These are phyloP conservation scores for Verbascum thapsus DNA, from an alignment of 257 asterid species.

Conservation along the genomic window DNA sequence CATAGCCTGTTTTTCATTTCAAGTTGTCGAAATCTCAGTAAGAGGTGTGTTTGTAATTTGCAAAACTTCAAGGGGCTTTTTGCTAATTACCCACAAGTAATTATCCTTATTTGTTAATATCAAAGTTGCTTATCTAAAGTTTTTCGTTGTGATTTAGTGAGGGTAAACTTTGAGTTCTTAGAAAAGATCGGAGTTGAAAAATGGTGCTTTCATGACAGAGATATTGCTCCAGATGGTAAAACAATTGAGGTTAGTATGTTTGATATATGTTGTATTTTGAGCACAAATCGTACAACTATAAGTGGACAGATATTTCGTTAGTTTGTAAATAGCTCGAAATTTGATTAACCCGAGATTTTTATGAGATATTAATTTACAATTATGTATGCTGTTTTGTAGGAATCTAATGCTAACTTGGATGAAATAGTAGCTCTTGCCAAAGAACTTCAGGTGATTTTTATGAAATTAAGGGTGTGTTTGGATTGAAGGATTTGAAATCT, in stretches of 20 bases:
- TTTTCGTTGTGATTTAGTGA: slow-evolving; percentile 61
- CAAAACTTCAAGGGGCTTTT: too few species aligned
- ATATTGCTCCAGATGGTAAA: slow-evolving; percentile 94
- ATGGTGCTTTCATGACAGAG: slow-evolving; percentile 98
- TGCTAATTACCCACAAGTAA: too few species aligned
- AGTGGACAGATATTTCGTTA: background rate
- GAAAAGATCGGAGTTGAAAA: slow-evolving; percentile 87
- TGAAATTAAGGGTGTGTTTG: background rate
- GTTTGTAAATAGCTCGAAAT: too few species aligned
- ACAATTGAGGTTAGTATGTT: slow-evolving; percentile 72
- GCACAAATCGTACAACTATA: background rate
- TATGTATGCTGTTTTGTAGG: slow-evolving; percentile 43
- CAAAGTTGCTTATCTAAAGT: slow-evolving; percentile 7
- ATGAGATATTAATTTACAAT: background rate
- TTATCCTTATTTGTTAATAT: background rate
- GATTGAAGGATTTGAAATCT: too few species aligned
- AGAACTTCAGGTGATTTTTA: slow-evolving; percentile 80
- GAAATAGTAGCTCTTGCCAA: slow-evolving; percentile 94
- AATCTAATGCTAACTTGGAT: slow-evolving; percentile 90
- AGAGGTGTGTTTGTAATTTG: too few species aligned
- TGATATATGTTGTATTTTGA: too few species aligned
- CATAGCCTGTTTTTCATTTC: too few species aligned
- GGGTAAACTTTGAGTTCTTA: slow-evolving; percentile 90
- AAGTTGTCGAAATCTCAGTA: too few species aligned
- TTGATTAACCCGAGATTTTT: too few species aligned